Evolutionary conservation across 2,329 filamentous ascomycete genomes (phyloP).

Genomic region (Mycocentrospora acerina): DNA sequence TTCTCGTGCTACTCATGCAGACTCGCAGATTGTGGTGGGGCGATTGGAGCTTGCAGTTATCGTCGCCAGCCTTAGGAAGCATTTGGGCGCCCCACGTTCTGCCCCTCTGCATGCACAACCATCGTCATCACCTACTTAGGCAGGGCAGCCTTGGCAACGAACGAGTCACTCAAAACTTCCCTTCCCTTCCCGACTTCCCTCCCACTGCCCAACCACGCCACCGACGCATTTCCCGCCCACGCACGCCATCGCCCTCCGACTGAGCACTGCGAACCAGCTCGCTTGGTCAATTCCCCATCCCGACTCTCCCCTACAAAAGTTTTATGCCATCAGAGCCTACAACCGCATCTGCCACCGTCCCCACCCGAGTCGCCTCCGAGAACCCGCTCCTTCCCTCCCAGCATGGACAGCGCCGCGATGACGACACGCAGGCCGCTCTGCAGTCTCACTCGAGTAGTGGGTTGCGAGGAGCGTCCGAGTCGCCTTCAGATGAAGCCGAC

Average conservation of each 20-base stretch:
- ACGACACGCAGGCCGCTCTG: constrained; percentile 49
- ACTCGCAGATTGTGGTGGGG: too few species aligned
- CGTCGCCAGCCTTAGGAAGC: background rate
- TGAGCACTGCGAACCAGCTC: constrained; percentile 53
- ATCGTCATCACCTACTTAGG: constrained; percentile 15
- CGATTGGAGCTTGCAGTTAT: background rate
- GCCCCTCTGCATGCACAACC: constrained; percentile 4
- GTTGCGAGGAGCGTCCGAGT: constrained; percentile 31
- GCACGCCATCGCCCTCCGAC: constrained; percentile 27
- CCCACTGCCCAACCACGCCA: constrained; percentile 15
- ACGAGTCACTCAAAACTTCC: constrained; percentile 13
- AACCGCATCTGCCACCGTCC: constrained; percentile 51
- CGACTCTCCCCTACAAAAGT: constrained; percentile 43
- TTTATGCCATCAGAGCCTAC: constrained; percentile 67
- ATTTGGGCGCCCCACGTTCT: constrained; percentile 21
- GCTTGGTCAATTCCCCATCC: constrained; percentile 56
- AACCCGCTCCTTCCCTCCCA: constrained; percentile 49
- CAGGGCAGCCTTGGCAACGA: constrained; percentile 13
- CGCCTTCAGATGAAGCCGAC: constrained; percentile 14
- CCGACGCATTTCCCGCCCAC: constrained; percentile 16
- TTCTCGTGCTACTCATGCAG: too few species aligned
- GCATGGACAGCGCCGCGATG: constrained; percentile 57
- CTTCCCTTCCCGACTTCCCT: constrained; percentile 7
- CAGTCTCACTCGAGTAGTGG: constrained; percentile 38
- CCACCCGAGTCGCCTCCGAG: constrained; percentile 41